These are phyloP conservation scores for Tympanopsis confertula DNA, from an alignment of 2,329 filamentous ascomycete genomes.

Conservation along the genomic window DNA sequence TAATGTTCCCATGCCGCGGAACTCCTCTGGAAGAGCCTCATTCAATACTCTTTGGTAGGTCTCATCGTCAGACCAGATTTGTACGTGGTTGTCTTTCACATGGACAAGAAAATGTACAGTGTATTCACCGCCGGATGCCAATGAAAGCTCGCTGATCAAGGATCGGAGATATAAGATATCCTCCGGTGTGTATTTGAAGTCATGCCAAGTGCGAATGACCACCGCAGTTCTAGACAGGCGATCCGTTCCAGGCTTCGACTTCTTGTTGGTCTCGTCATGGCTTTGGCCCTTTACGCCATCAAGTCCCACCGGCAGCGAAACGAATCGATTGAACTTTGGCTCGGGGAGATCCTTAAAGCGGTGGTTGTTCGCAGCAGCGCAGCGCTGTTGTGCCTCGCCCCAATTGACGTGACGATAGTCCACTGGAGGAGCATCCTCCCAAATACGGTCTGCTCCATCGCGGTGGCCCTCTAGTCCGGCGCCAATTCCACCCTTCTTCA, in stretches of 20 bases:
- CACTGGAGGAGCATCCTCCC: slow-evolving; percentile 18
- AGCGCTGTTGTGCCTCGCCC: slow-evolving; percentile 17
- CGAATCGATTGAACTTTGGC: not conserved
- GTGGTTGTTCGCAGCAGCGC: slow-evolving; percentile 34
- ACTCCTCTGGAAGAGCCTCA: slow-evolving; percentile 48
- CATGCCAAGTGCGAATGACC: slow-evolving; percentile 54
- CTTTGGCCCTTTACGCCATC: slow-evolving; percentile 1
- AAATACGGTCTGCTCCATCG: slow-evolving; percentile 43
- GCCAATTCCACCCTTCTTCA: slow-evolving; percentile 46
- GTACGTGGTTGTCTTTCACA: slow-evolving; percentile 50
- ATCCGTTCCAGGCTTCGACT: slow-evolving; percentile 7
- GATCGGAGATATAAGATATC: slow-evolving; percentile 55
- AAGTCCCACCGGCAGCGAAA: not conserved
- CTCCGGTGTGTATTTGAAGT: slow-evolving; percentile 51
- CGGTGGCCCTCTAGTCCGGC: slow-evolving; percentile 47
- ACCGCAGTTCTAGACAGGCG: slow-evolving; percentile 38
- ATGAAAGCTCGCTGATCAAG: slow-evolving; percentile 50
- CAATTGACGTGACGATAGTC: slow-evolving; percentile 22
- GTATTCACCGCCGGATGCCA: slow-evolving; percentile 56
- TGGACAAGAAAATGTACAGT: slow-evolving; percentile 55
- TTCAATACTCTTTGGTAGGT: slow-evolving; percentile 47
- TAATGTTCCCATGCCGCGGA: slow-evolving; percentile 54
- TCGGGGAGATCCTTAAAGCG: slow-evolving; percentile 23
- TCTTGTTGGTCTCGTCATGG: slow-evolving; percentile 1
- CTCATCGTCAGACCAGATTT: slow-evolving; percentile 51